Evolutionary conservation across 495 filamentous ascomycete species (phyloP), one percentile per base, ranked within the genome.

Genomic region (Penicillium cataractarum): DNA sequence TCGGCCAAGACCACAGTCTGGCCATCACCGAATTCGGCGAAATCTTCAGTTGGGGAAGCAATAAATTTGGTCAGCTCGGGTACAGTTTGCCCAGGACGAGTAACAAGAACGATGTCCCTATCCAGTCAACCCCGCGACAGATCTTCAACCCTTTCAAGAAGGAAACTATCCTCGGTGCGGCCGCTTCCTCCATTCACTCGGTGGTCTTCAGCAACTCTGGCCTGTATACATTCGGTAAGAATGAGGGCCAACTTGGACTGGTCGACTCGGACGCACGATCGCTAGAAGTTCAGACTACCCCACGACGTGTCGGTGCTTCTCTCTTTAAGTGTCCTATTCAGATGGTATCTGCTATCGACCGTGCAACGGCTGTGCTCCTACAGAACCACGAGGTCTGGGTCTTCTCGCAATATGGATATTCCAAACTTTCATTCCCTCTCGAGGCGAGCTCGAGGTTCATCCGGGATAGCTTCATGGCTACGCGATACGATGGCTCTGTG

Each of bases 261-360:
- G 90, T 97, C 69, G 96, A 97, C 71, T 93, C 95, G 13, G 94
- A 98, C 74, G 92, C 96, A 40, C 87, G 92, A 21, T 96, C 93
- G 0, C 86, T 97, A 17, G 90, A 93, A 60, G 78, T 86, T 19
- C 95, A 99, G 72, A 82, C 82, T 13, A 89, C 84, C 1, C 96
- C 95, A 13, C 85, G 94, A 42, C 93, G 89, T 63, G 93, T 98
- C 31, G 91, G 92, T 0, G 92, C 91, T 0, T 93, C 92, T 2
- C 81, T 97, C 0, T 93, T 97, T 67, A 89, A 87, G 15, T 86
- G 85, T 8, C 79, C 87, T 0, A 96, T 98, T 57, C 78, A 80
- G 37, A 89, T 88, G 75, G 89, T 95, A 0, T 89, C 92, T 4
- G 95, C 95, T 13, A 97, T 96, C 57, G 94, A 97, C 66, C 89